Base-by-base conservation (phyloP, 306 rosid species). In the Malus orientalis region DNA sequence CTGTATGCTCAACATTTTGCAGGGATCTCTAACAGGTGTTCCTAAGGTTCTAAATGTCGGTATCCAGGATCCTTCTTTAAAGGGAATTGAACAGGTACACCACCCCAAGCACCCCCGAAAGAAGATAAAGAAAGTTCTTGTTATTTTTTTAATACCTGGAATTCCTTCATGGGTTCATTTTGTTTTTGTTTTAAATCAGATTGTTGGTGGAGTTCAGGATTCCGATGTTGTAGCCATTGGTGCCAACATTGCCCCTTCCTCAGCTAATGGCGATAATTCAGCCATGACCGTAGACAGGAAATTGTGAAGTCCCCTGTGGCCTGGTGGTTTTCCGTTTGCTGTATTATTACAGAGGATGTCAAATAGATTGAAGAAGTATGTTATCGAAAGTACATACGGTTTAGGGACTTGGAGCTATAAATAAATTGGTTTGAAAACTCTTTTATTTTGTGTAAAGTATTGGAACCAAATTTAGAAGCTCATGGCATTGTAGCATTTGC, bases 21-120 rank as follows among this genome's bases (percentile, higher is more conserved):
- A 86, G 89, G 89, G 89, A 84, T 47, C 84, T 73, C 57, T 86
- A 53, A 70, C 82, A 71, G 87, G 84, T 71, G 86, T 81, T 30
- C 23, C 85, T 13, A 86, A 86, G 78, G 86, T 75, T 81, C 66
- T 84, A 49, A 76, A 33, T 36, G 33, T 60, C 4, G 69, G 64
- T 45, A 27, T 29, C 49, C 85, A 72, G 66, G 87, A 84, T 27
- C 78, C 80, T 72, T 73, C 86, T 59, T 27, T 61, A 38, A 86
- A 86, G 70, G 78, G 77, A 25, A 76, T 75, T 38, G 89, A 81
- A 75, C 85, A 86, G 85, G 89, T 86, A 86, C 25, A 3, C 5
- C 71, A 11, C 13, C 65, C 47, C 20, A 40, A n/a, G 45, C 57
- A 54, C 18, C 45, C 22, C 9, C 3, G 1, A 19, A 29, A 70